Percentiles rank a stretch among this genome's conserved stretches.
Evolutionary conservation across 2,329 filamentous ascomycete species (phyloP).

Genomic region (Tolypocladium tropicale): DNA sequence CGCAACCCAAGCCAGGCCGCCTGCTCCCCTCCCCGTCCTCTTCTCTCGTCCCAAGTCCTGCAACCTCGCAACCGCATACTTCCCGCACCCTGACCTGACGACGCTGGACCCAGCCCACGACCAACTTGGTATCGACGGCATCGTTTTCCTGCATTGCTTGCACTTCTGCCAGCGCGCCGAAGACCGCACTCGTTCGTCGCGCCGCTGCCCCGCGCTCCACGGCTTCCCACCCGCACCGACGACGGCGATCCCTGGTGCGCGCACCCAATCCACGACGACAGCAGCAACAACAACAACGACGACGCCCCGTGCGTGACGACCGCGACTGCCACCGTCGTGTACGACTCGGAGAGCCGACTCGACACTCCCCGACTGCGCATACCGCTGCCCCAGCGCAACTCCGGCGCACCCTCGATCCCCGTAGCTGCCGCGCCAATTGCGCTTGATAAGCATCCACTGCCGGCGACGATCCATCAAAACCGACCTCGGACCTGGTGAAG

Average conservation of each 20-base stretch:
- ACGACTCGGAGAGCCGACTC: background rate
- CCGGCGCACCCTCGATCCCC: background rate
- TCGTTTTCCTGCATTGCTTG: background rate
- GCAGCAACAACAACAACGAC: background rate
- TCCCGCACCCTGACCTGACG: too few species aligned
- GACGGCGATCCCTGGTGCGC: background rate
- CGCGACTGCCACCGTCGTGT: background rate
- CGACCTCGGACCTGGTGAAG: background rate
- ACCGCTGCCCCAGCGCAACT: background rate
- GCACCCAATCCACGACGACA: too few species aligned
- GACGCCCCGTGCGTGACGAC: background rate
- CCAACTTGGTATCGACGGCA: background rate
- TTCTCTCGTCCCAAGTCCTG: background rate
- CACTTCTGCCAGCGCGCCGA: background rate
- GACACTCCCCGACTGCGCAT: background rate
- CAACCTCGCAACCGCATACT: background rate
- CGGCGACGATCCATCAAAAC: background rate
- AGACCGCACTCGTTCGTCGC: background rate
- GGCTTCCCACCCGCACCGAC: background rate
- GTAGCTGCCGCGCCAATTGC: slow-evolving; percentile 1
- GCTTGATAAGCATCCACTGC: background rate
- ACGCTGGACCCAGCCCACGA: background rate
- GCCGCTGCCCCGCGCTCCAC: background rate
- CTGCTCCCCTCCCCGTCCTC: background rate
- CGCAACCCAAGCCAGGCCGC: background rate